Evolutionary conservation across 73 alveolate species (phyloP).

Genomic region (Tetrahymena malaccensis): DNA sequence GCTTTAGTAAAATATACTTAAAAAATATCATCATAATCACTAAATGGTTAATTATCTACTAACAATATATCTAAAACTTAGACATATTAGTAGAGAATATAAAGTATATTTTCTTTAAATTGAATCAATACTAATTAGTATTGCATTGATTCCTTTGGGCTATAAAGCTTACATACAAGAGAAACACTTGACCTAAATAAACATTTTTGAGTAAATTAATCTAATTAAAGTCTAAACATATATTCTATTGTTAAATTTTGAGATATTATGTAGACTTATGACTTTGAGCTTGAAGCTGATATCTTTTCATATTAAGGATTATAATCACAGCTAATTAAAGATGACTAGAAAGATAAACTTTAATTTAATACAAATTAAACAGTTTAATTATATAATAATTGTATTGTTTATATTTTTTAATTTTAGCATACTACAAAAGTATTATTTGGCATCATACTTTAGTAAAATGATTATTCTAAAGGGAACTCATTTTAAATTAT

Average conservation of each 20-base stretch:
- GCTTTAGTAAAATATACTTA: neutral
- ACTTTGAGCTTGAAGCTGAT: neutral
- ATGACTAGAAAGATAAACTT: neutral
- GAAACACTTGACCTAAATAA: neutral
- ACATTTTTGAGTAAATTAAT: neutral
- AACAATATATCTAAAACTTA: neutral
- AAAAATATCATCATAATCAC: neutral
- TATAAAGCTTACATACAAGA: neutral
- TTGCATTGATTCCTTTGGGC: neutral
- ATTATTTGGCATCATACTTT: neutral
- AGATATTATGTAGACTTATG: neutral
- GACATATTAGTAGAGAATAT: neutral
- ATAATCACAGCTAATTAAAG: neutral
- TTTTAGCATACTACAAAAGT: neutral
- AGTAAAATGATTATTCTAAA: neutral
- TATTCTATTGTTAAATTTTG: neutral
- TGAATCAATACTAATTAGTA: neutral
- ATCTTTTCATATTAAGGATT: neutral
- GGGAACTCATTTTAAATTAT: too few relatives aligned
- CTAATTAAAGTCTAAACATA: neutral
- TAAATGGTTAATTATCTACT: neutral
- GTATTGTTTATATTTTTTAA: neutral
- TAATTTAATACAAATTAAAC: neutral
- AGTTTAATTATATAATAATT: too few relatives aligned
- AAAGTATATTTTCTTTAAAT: neutral